Conservation (phyloP, 2,329 filamentous ascomycete species). For the Ilyonectria sp. region DNA sequence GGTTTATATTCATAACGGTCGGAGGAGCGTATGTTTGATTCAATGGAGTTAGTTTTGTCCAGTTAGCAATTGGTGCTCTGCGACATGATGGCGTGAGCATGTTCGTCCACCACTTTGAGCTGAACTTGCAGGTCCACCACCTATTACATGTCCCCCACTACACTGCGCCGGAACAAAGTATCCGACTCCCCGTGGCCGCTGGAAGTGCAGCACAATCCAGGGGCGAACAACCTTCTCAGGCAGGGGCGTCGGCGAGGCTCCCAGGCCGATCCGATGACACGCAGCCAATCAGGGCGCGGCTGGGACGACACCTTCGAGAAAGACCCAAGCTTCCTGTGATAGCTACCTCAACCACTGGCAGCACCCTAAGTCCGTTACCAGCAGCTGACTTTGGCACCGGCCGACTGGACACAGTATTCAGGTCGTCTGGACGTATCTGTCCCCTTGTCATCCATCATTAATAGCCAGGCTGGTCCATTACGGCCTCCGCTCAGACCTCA, state of each 20-base stretch:
- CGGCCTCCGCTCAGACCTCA: conserved; percentile 19
- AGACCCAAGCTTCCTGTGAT: conserved; percentile 42
- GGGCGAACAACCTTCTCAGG: conserved; percentile 18
- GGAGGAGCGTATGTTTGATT: background rate
- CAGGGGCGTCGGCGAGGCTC: conserved; percentile 12
- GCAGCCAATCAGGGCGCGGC: conserved; percentile 45
- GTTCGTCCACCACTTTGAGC: background rate
- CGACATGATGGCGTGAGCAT: background rate
- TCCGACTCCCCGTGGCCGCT: conserved; percentile 5
- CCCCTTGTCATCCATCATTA: conserved; percentile 15
- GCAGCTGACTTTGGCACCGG: conserved; percentile 26
- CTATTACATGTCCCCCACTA: background rate
- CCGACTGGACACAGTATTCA: conserved; percentile 35
- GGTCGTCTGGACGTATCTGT: conserved; percentile 25
- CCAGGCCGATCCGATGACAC: conserved; percentile 22
- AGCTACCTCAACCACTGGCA: conserved; percentile 26
- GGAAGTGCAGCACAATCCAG: conserved; percentile 16
- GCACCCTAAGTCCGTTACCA: conserved; percentile 29
- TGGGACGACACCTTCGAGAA: conserved; percentile 49
- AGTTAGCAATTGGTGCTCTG: background rate
- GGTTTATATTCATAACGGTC: background rate
- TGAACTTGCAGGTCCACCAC: background rate
- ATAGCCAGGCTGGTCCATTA: conserved; percentile 25
- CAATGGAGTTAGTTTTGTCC: background rate
- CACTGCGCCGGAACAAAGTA: background rate